Percentiles rank a stretch among this genome's conserved stretches.
Conservation (phyloP, 768 basidiomycete genomes). For the Artomyces pyxidatus region DNA sequence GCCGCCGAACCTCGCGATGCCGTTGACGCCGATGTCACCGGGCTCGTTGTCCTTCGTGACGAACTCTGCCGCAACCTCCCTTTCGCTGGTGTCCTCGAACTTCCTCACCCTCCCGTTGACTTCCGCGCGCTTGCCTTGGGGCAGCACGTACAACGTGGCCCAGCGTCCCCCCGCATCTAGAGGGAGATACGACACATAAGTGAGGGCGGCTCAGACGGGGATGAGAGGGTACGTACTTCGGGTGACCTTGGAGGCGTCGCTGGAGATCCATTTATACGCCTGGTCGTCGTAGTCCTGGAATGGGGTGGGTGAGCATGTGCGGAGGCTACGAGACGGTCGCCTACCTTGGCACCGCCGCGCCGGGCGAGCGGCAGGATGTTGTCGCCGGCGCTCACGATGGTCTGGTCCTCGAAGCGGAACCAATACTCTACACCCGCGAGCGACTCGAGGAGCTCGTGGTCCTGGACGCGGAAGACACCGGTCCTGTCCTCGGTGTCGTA, state of each 20-base stretch:
- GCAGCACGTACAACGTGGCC: not conserved
- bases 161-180: not conserved
- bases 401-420: conserved; percentile 3
- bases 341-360: not conserved
- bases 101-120: not conserved
- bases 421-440: conserved; percentile 2
- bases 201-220: not conserved
- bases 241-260: not conserved
- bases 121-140: not conserved
- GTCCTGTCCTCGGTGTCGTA: too few species aligned
- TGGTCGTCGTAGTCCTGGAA: conserved; percentile 3
- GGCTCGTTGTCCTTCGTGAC: conserved; percentile 5
- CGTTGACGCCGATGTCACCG: not conserved
- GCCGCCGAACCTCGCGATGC: not conserved
- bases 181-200: not conserved
- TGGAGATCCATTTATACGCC: conserved; percentile 4
- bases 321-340: not conserved
- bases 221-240: not conserved
- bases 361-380: not conserved
- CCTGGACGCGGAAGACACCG: too few species aligned
- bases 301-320: too few species aligned
- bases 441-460: too few species aligned
- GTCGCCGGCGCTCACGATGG: not conserved
- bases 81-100: not conserved
- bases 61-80: not conserved